Evolutionary conservation across 2,329 filamentous ascomycete species (phyloP).

Genomic region (Monosporascus sp.): DNA sequence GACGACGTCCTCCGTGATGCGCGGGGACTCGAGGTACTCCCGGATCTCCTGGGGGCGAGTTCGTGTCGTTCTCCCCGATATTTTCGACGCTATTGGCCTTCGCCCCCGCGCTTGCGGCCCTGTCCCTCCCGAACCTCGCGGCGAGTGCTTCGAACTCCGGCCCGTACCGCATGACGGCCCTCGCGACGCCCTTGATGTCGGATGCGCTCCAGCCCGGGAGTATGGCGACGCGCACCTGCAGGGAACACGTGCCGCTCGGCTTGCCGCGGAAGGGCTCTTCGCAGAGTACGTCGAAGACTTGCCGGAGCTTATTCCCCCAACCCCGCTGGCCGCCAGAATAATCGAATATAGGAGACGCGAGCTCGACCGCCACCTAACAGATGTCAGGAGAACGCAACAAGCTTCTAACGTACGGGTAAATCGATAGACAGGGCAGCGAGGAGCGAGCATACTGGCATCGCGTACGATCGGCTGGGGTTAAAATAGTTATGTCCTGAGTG

Average conservation of each 20-base stretch:
- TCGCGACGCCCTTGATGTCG: slow-evolving; percentile 27
- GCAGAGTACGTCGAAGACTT: neutral
- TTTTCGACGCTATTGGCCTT: neutral
- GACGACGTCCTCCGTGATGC: too few relatives aligned
- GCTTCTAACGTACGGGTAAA: too few relatives aligned
- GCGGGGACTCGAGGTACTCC: neutral
- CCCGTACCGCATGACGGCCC: slow-evolving; percentile 30
- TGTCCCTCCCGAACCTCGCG: neutral
- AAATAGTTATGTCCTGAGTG: neutral
- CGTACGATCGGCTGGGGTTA: neutral
- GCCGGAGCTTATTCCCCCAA: neutral
- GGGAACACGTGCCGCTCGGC: neutral
- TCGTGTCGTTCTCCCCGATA: neutral
- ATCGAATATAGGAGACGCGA: neutral
- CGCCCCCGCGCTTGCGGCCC: neutral
- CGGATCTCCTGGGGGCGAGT: too few relatives aligned
- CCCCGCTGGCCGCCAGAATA: neutral
- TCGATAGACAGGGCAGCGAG: neutral
- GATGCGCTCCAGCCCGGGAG: neutral
- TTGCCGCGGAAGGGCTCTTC: neutral
- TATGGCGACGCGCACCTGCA: slow-evolving; percentile 34
- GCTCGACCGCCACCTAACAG: neutral
- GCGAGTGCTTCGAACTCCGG: slow-evolving; percentile 35
- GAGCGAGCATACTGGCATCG: neutral
- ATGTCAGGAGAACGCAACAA: too few relatives aligned